Conservation (phyloP, 2,329 filamentous ascomycete species). For the Cryoendolithus antarcticus region DNA sequence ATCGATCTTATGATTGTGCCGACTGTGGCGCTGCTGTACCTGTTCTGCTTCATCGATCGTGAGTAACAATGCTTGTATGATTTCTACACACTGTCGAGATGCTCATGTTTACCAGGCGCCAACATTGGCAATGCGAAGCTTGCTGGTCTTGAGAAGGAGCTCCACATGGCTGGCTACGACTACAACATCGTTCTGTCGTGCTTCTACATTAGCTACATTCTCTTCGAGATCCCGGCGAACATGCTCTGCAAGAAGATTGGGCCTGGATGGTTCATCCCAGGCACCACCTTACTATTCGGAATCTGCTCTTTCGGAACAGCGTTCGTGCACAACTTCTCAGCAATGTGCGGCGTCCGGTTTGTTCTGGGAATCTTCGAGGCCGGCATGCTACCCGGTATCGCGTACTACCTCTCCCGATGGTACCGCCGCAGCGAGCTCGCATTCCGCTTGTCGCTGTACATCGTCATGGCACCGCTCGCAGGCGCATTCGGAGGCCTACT, state of each 20-base stretch:
- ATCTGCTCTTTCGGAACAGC: slow-evolving; percentile 50
- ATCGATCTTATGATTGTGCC: slow-evolving; percentile 53
- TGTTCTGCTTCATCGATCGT: slow-evolving; percentile 65
- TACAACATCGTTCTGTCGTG: slow-evolving; percentile 55
- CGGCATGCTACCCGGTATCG: slow-evolving; percentile 61
- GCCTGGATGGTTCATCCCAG: slow-evolving; percentile 59
- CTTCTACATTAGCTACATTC: slow-evolving; percentile 56
- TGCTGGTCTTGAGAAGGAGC: slow-evolving; percentile 43
- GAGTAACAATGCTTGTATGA: slow-evolving; percentile 13
- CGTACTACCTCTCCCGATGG: slow-evolving; percentile 62
- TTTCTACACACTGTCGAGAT: too few relatives aligned
- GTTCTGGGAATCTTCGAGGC: slow-evolving; percentile 58
- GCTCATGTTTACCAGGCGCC: too few relatives aligned
- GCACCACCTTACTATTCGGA: slow-evolving; percentile 50
- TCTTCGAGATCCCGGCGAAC: slow-evolving; percentile 60
- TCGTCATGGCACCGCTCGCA: slow-evolving; percentile 58
- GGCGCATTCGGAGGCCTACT: slow-evolving; percentile 61
- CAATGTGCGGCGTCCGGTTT: slow-evolving; percentile 51
- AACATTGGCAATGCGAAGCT: slow-evolving; percentile 53
- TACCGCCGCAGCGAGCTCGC: slow-evolving; percentile 57
- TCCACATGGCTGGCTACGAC: slow-evolving; percentile 49
- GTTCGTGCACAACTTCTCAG: slow-evolving; percentile 45
- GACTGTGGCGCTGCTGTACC: slow-evolving; percentile 52
- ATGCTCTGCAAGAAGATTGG: slow-evolving; percentile 59
- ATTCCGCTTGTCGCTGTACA: slow-evolving; percentile 55